A percentile compares a stretch with the other conserved stretches of the same genome.
Conservation (phyloP, 768 basidiomycete species). For the Boletus sp. region DNA sequence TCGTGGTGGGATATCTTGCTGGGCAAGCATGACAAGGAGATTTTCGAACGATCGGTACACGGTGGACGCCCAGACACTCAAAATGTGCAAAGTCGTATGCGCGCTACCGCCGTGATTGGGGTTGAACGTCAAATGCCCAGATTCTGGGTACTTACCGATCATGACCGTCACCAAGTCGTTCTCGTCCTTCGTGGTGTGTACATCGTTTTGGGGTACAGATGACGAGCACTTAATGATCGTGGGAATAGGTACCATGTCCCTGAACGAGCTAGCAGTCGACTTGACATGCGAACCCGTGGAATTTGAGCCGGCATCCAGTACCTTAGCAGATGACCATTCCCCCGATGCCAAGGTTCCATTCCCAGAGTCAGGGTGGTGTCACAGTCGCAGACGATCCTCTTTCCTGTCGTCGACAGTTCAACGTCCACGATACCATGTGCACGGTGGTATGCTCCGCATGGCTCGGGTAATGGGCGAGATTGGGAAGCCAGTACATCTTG, state of each 20-base stretch:
- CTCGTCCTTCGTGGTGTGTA: conserved; percentile 63
- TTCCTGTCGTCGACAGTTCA: conserved; percentile 17
- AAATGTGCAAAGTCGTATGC: conserved; percentile 38
- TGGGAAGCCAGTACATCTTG: conserved; percentile 74
- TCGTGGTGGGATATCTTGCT: conserved; percentile 85
- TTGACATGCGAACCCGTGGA: conserved; percentile 74
- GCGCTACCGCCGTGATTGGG: conserved; percentile 60
- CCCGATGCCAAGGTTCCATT: conserved; percentile 35
- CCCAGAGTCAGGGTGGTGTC: conserved; percentile 29
- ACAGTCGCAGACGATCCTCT: conserved; percentile 24
- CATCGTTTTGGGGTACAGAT: not conserved
- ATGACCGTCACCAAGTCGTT: conserved; percentile 68
- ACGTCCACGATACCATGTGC: conserved; percentile 55
- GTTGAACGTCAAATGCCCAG: conserved; percentile 71
- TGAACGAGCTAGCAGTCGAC: conserved; percentile 85
- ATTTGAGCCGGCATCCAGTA: conserved; percentile 53
- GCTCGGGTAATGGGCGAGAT: conserved; percentile 73
- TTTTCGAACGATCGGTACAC: conserved; percentile 63
- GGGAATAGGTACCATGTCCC: conserved; percentile 68
- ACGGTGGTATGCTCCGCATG: conserved; percentile 79
- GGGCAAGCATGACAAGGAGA: conserved; percentile 79
- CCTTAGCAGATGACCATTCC: conserved; percentile 24
- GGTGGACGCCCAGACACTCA: conserved; percentile 14
- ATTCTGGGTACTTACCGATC: conserved; percentile 85
- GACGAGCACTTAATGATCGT: conserved; percentile 1